Evolutionary conservation across 2,329 filamentous ascomycete genomes (phyloP), one percentile per base, ranked within the genome.

Genomic region (Aspergillus melleus): DNA sequence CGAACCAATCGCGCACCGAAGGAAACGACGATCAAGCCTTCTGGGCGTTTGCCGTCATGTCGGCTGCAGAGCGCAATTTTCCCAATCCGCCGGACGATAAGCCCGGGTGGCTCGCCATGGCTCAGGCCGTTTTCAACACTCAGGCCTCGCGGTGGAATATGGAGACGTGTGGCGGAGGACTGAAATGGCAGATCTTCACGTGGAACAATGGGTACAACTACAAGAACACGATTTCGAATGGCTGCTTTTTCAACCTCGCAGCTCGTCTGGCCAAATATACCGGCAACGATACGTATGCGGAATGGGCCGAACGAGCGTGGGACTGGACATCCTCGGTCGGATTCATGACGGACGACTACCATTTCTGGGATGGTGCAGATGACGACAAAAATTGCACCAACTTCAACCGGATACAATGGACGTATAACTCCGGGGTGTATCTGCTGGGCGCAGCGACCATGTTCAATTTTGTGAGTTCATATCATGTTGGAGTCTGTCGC

Each of bases 81-180:
- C 74, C 74, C 1, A 70, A 73, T 49, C 73, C 72, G 0, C 82
- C 85, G 0, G 64, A 79, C 0, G 84, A 83, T 59, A 72, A 87
- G 55, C 86, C 89, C 0, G 87, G 89, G 62, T 96, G 90, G 90
- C 82, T 95, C n/a, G 86, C 88, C 6, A 82, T 95, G 55, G 88
- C 85, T 0, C 89, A 92, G 73, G 89, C 88, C 11, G 89, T 91
- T 2, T 96, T 94, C 75, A 92, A 94, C 77, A 87, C 89, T 54
- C 91, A 92, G 69, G 86, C 85, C 2, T 76, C 76, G 20, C 85
- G 91, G 22, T 94, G 90, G 89, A 88, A 95, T 66, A 78, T 76
- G 2, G 68, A 76, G 0, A 81, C 80, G 0, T 96, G 92, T 74
- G 80, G 78, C 51, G 92, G 92, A 53, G 92, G 92, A 10, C 76